Percentiles rank a stretch among this genome's conserved stretches.
phyloP scores from a whole-genome alignment of 2,329 filamentous ascomycete species.

The Paecilomyces dactylethromorphus region DNA sequence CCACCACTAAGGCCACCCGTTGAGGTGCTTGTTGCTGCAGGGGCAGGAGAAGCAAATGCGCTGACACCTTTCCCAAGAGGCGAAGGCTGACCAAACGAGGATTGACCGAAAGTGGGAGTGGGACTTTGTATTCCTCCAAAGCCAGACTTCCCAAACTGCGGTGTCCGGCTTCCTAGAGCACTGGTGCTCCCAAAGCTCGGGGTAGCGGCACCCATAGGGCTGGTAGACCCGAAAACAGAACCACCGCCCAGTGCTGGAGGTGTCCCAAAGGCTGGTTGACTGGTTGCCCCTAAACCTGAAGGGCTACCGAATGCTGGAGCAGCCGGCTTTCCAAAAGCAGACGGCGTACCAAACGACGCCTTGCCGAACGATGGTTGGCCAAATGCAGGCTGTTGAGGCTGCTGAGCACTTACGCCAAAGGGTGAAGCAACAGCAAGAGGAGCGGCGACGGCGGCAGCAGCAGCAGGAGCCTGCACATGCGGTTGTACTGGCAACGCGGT shows the following conservation, averaged over 20 bases:
- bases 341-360: conserved; percentile 19
- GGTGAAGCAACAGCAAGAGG: conserved; percentile 9
- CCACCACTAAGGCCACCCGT: conserved; percentile 18
- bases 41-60: conserved; percentile 5
- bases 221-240: conserved; percentile 29
- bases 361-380: conserved; percentile 18
- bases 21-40: conserved; percentile 3
- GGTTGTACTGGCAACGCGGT: conserved; percentile 17
- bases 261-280: conserved; percentile 19
- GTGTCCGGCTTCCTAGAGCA: conserved; percentile 19
- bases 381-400: conserved; percentile 18
- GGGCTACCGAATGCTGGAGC: conserved; percentile 21
- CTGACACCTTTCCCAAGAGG: conserved; percentile 7
- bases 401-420: conserved; percentile 8
- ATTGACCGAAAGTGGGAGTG: conserved; percentile 22
- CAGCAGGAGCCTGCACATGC: conserved; percentile 12
- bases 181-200: conserved; percentile 30
- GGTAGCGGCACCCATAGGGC: conserved; percentile 13
- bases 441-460: conserved; percentile 10
- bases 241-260: conserved; percentile 20
- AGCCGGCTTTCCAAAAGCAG: conserved; percentile 21
- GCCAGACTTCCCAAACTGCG: conserved; percentile 28
- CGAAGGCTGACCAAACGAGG: conserved; percentile 7
- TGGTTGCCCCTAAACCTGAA: conserved; percentile 16
- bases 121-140: conserved; percentile 16